phyloP scores from a whole-genome alignment of 2,329 filamentous ascomycete genomes.

The Chaetomium sp. region DNA sequence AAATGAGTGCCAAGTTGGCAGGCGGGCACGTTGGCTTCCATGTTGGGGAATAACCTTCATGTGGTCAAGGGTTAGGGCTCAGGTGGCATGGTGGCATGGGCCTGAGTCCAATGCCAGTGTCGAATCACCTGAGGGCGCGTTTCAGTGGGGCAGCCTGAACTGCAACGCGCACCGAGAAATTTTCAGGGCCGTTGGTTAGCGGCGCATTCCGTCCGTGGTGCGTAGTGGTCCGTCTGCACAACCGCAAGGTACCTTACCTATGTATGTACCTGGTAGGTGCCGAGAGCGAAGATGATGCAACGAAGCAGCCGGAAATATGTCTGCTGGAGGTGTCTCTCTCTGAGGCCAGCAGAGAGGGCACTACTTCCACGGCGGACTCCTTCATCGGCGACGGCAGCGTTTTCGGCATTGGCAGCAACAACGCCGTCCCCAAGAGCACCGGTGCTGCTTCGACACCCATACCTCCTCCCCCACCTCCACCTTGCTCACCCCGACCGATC shows the following conservation, averaged over 20 bases:
- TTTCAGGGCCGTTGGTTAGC: constrained; percentile 9
- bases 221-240: background rate
- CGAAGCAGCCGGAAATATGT: constrained; percentile 32
- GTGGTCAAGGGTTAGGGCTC: constrained; percentile 28
- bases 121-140: constrained; percentile 31
- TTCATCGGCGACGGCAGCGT: constrained; percentile 6
- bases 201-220: background rate
- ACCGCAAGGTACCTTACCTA: background rate
- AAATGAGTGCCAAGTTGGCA: background rate
- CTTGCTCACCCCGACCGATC: background rate
- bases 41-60: background rate
- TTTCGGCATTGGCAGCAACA: constrained; percentile 14
- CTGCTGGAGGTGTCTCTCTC: constrained; percentile 36
- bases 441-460: background rate
- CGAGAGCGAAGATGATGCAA: constrained; percentile 30
- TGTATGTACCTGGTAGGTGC: too few species aligned
- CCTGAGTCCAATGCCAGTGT: too few species aligned
- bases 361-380: constrained; percentile 6
- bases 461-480: constrained; percentile 7
- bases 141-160: constrained; percentile 1
- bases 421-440: background rate
- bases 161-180: constrained; percentile 20
- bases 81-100: too few species aligned
- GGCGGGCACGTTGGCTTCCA: background rate
- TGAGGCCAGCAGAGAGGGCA: constrained; percentile 20